A percentile compares a stretch with the other conserved stretches of the same genome.
Conservation (phyloP, 257 asterid genomes). For the Craterostigma plantagineum region DNA sequence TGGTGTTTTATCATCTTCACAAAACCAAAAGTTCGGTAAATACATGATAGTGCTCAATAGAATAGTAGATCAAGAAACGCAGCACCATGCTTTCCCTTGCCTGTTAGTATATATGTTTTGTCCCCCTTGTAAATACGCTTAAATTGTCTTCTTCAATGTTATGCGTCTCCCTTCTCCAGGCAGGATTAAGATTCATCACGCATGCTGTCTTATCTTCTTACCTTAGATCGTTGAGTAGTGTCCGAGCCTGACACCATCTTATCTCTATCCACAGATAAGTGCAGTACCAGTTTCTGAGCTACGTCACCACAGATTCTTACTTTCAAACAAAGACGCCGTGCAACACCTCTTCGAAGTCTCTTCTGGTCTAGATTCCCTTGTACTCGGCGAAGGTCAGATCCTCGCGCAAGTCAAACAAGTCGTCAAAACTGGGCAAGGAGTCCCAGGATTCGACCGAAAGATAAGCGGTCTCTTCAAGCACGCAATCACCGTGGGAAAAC, state of each 20-base stretch:
- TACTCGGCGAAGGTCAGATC: conserved; percentile 91
- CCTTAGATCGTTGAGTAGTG: too few species aligned
- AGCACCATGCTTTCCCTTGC: too few species aligned
- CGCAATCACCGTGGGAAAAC: conserved; percentile 77
- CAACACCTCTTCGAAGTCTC: conserved; percentile 75
- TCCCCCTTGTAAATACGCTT: too few species aligned
- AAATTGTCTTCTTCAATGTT: too few species aligned
- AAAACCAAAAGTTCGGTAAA: conserved; percentile 2
- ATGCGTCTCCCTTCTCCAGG: too few species aligned
- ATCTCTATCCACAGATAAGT: conserved; percentile 37
- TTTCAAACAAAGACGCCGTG: conserved; percentile 52
- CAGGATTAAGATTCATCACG: too few species aligned
- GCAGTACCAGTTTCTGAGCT: conserved; percentile 65
- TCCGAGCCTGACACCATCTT: too few species aligned
- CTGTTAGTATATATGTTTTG: too few species aligned
- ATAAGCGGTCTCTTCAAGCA: conserved; percentile 67
- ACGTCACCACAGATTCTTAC: conserved; percentile 42
- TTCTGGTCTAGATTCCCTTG: conserved; percentile 84
- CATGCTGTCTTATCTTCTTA: too few species aligned
- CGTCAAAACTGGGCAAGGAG: conserved; percentile 59
- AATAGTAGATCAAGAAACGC: too few species aligned
- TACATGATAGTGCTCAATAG: conserved; percentile 1
- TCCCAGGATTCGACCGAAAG: conserved; percentile 73
- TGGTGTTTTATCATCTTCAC: not conserved
- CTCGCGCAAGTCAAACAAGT: conserved; percentile 90